A percentile compares a stretch with the other conserved stretches of the same genome.
Conservation (phyloP, 2,329 filamentous ascomycete species). For the Aspergillus sp. region DNA sequence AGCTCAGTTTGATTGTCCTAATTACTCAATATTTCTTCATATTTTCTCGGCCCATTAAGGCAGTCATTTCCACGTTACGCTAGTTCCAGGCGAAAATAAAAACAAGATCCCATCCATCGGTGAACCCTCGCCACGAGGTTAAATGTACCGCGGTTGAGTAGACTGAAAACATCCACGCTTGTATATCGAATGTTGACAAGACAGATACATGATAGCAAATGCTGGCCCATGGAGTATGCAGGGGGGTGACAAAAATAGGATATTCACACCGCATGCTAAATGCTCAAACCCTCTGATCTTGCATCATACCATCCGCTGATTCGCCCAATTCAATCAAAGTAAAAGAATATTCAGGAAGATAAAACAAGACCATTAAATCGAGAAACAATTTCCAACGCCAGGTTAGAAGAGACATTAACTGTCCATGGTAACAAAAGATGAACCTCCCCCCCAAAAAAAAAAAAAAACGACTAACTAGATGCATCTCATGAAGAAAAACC, state of each 20-base stretch:
- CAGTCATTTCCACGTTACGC: slow-evolving; percentile 6
- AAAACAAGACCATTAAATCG: slow-evolving; percentile 18
- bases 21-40: slow-evolving; percentile 3
- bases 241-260: slow-evolving; percentile 12
- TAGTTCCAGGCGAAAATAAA: slow-evolving; percentile 4
- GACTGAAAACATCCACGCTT: slow-evolving; percentile 2
- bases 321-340: slow-evolving; percentile 12
- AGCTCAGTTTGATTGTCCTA: too few species aligned
- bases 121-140: slow-evolving; percentile 1
- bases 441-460: slow-evolving; percentile 8
- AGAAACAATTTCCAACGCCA: slow-evolving; percentile 26
- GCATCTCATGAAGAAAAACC: background rate
- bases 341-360: slow-evolving; percentile 7
- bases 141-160: slow-evolving; percentile 9
- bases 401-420: slow-evolving; percentile 25
- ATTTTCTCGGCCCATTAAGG: slow-evolving; percentile 3
- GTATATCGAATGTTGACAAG: background rate
- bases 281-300: slow-evolving; percentile 23
- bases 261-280: slow-evolving; percentile 33
- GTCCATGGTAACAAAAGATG: slow-evolving; percentile 12
- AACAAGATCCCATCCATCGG: slow-evolving; percentile 4
- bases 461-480: slow-evolving; percentile 7
- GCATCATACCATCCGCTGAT: slow-evolving; percentile 17
- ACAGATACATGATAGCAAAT: background rate
- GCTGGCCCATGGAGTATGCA: slow-evolving; percentile 7